Base-by-base conservation (phyloP, 225 moss, liverwort and hornwort species). In the Rhytidiadelphus loreus region DNA sequence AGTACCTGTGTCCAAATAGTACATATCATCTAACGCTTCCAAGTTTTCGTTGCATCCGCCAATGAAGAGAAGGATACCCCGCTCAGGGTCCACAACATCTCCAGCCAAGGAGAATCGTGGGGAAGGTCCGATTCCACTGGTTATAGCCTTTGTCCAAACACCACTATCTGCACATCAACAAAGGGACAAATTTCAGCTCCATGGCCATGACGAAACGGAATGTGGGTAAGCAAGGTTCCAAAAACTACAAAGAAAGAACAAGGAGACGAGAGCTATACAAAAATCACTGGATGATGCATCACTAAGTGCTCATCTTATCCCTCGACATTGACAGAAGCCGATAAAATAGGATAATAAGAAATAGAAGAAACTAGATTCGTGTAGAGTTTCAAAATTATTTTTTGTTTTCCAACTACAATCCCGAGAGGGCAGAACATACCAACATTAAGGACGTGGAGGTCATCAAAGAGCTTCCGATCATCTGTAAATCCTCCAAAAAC, bases 401-500 rank as follows among this genome's bases (percentile, higher is more conserved):
- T 24, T 77, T 76, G 22, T 11, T 62, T 84, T 81, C 43, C 44
- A 66, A 55, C 48, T 82, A 41, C 81, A 53, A 76, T 76, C 80
- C 58, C 57, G 37, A 75, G 50, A 85, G 82, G 83, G 81, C n/a
- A 83, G 37, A 88, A 95, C 97, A 57, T 92, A 98, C 98, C 98
- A 88, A 99, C 94, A 89, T 97, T 96, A 61, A 99, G 96, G 65
- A 99, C 96, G 93, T 99, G 99, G 77, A 99, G 93, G 83, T 99
- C 99, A 90, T 97, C 97, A 92, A 97, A 99, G 61, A 99, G 95
- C 91, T 97, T 99, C 50, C 97, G 94, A 81, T 97, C 99, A 82
- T 97, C 99, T 53, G 97, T 96, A 86, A 97, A 99, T 64, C 99
- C 99, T 77, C 97, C 99, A 78, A 99, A 99, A 66, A 99, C 99